Base-by-base conservation (phyloP, 306 rosid species). In the Rosa chinensis region DNA sequence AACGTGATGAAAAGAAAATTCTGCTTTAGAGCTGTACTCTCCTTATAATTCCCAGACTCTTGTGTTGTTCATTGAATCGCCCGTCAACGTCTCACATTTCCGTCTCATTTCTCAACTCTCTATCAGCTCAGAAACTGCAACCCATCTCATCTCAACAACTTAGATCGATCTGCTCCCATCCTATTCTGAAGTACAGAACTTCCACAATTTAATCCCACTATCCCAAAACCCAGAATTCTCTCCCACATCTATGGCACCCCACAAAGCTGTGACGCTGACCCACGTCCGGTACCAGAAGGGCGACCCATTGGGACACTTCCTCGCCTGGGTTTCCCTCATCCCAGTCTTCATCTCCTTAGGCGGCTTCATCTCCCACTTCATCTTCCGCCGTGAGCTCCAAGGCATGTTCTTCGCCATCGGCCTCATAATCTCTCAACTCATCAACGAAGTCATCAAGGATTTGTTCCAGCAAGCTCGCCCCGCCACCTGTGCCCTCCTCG, bases 301-400 rank as follows among this genome's bases (percentile, higher is more conserved):
- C 3, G 99, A 95, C 73, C 81, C 37, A 16, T 39, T 93, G 3
- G 99, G 99, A 1, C 91, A 90, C 72, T 90, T 95, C 74, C 81
- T 93, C 4, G 99, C 99, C 0, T 93, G 99, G 99, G 74, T 95
- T 0, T 93, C 99, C 5, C 85, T 95, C 2, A 82, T 95, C 61
- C 98, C 99, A 0, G 96, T 93, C 32, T 95, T 95, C 92, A 91
- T 95, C 76, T 85, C 85, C 83, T 79, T 95, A 35, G 96, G 97
- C 23, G 99, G 97, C 18, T 93, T 95, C 81, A 8, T 91, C 52
- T 88, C 96, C 25, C 99, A 95, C 85, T 90, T 93, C 83, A 75
- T 95, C 84, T 95, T 95, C 86, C 99, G 99, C 13, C 98, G 99
- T 8, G 99, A 95, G 74, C 89, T 95, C 23, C 99, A 95, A 49